Evolutionary conservation across 1,284 basidiomycete species (phyloP), one percentile per base, ranked within the genome.

Genomic region (Cystobasidium slooffiae): DNA sequence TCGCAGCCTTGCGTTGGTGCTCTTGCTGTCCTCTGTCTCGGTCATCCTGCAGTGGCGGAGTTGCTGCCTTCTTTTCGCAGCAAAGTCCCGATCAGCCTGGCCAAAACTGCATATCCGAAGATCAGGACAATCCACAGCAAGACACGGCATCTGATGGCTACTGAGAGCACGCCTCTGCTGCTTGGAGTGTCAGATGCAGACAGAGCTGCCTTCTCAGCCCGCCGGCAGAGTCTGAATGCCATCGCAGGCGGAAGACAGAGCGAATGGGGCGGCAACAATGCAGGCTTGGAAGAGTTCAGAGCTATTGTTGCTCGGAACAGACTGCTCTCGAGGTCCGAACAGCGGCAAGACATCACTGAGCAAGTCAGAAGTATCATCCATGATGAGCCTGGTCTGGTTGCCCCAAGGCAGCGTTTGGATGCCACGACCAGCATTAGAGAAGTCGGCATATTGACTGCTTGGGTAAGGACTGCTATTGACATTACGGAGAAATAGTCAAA

Each of bases 231-330:
- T 6, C 64, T 66, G 31, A 66, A 66, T 22, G 64, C 64, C 18
- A 66, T 66, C 39, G 66, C 66, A 39, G 53, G 53, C 12, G 66
- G 66, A 31, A 39, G 66, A 22, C 53, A 68, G 43, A 68, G 66
- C 55, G 66, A 68, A 44, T 68, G 56, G 16, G 66, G 66, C 9
- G 66, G 66, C 18, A n/a, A 31, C n/a, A 56, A 59, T n/a, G 20
- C 39, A 16, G 66, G 66, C 24, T 24, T 68, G 8, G 66, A 68
- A n/a, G 66, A 68, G n/a, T 56, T 56, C 22, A 20, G 66, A 39
- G 22, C 7, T 12, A 59, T 49, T 10, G 66, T 56, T 14, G 43
- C 37, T 22, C 39, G 55, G 14, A 59, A 68, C 43, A 55, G 52
- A 20, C 55, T 68, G 37, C 39, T 66, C 7, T 66, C 64, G 20